Evolutionary conservation across 2,329 filamentous ascomycete species (phyloP).

Genomic region (Cladophialophora immunda): DNA sequence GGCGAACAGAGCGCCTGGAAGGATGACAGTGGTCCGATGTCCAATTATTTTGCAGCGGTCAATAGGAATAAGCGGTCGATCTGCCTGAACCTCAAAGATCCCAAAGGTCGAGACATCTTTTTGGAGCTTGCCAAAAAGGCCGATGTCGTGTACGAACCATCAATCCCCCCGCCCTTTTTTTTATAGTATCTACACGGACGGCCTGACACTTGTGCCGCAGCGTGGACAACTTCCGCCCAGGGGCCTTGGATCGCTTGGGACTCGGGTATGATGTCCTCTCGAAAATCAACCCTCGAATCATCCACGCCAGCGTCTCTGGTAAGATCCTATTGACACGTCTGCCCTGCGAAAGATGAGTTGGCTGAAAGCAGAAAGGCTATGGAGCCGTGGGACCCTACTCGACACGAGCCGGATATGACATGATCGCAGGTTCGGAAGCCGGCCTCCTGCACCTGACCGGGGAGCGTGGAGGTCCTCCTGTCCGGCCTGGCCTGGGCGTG

Average conservation of each 20-base stretch:
- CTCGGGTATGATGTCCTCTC: constrained; percentile 52
- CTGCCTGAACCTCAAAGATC: constrained; percentile 29
- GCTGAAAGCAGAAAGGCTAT: constrained; percentile 51
- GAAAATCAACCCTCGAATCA: constrained; percentile 52
- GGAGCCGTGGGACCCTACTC: constrained; percentile 54
- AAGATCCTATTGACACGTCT: not conserved
- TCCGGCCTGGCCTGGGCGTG: constrained; percentile 25
- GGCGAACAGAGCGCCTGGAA: not conserved
- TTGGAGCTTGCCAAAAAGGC: not conserved
- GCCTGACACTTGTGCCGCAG: not conserved
- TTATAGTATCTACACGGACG: not conserved
- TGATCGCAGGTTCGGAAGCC: constrained; percentile 30
- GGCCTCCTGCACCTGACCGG: constrained; percentile 33
- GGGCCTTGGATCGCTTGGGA: constrained; percentile 56
- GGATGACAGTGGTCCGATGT: constrained; percentile 44
- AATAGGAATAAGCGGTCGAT: constrained; percentile 37
- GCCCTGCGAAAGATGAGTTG: not conserved
- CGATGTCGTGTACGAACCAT: constrained; percentile 6
- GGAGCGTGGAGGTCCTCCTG: constrained; percentile 19
- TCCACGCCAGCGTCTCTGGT: constrained; percentile 58
- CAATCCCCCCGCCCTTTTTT: not conserved
- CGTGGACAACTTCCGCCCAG: constrained; percentile 46
- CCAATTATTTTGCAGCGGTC: constrained; percentile 41
- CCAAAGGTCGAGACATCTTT: constrained; percentile 12
- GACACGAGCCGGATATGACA: constrained; percentile 32